Base-by-base conservation (phyloP, 768 basidiomycete genomes). In the Scleroderma citrinum region DNA sequence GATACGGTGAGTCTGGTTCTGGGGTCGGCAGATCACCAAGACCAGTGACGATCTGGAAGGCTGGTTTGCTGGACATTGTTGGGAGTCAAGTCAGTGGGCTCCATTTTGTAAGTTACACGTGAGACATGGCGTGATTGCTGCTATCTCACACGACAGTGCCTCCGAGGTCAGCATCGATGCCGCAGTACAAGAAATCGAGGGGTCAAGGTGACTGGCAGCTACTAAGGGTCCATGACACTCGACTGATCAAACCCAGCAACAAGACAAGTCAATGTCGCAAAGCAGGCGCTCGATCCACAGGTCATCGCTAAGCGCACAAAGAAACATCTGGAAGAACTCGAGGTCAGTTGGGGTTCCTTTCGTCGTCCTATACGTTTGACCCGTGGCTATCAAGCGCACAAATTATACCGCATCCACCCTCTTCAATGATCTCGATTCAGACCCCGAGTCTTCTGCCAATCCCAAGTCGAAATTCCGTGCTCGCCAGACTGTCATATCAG, bases 251-350 rank as follows among this genome's bases (percentile, higher is more conserved):
- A n/a, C 1, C 14, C 43, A 69, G 74, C 75, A 43, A 73, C 76
- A n/a, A 75, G 80, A 56, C 74, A 69, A 44, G 69, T 76, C 24
- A 75, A 74, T 53, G 60, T 64, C 12, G 56, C 69, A 5, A 61
- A 70, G 34, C 70, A 72, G 44, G 63, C 65, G 19, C 66, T 87
- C 17, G 71, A 82, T 11, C 72, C 81, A 1, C 86, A 90, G 47
- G 67, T 86, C 40, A 74, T 92, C 49, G 80, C 83, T 10, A 88
- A 85, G 63, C 80, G 90, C 50, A 85, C 80, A 8, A 83, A 78
- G 64, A 71, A 81, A 36, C 89, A 86, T 65, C 76, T 93, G 7
- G 87, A 87, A 53, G 90, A 93, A 64, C 82, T 93, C 43, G 90
- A 93, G 77, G 89, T 85, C 56, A 11, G 64, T 46, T 16, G 10